These are phyloP conservation scores for Acorus gramineus DNA, from an alignment of 106 monocot genomes.

Conservation along the genomic window DNA sequence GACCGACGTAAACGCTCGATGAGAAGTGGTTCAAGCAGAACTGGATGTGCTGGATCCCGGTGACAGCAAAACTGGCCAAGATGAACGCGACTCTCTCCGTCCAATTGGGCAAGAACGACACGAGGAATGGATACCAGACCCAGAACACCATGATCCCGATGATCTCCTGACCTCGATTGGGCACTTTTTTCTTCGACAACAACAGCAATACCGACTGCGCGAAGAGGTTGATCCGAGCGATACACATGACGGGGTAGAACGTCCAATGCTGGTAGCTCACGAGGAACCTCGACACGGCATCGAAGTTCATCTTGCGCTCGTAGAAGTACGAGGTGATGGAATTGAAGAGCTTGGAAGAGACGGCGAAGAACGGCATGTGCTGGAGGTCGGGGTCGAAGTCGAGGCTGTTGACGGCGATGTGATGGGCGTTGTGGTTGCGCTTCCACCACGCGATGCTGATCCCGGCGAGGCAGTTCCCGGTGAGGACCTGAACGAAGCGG, in stretches of 20 bases:
- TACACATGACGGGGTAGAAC: constrained; percentile 12
- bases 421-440: neutral
- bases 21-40: constrained; percentile 16
- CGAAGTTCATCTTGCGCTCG: no score
- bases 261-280: constrained; percentile 3
- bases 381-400: neutral
- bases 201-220: constrained; percentile 2
- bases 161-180: constrained; percentile 11
- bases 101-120: constrained; percentile 10
- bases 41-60: constrained; percentile 12
- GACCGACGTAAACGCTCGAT: constrained; percentile 7
- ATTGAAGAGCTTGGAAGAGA: neutral
- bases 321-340: neutral
- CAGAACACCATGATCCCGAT: constrained; percentile 2
- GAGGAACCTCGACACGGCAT: neutral
- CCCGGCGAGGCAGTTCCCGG: constrained; percentile 14
- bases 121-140: constrained; percentile 9
- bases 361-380: constrained; percentile 4
- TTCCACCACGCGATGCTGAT: constrained; percentile 1
- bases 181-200: constrained; percentile 3
- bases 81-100: constrained; percentile 6
- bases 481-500: constrained; percentile 14
- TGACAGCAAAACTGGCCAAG: neutral
- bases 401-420: neutral
- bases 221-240: constrained; percentile 12